Conservation (phyloP, 768 basidiomycete species). For the Tricholoma matsutake region DNA sequence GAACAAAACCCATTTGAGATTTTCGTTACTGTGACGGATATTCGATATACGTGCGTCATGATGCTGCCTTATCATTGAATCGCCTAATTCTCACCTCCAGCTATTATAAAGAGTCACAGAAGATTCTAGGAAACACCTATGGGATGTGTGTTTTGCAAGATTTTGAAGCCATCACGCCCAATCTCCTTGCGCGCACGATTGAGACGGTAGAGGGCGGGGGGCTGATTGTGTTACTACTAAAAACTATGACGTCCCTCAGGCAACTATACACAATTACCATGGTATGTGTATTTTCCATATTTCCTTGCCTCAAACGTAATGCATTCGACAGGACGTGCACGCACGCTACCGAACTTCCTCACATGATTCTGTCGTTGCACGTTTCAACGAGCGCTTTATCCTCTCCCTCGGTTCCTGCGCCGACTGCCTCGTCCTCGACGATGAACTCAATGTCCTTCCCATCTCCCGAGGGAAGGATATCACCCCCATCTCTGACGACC, state of each 20-base stretch:
- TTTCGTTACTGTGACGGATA: slow-evolving; percentile 97
- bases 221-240: slow-evolving; percentile 81
- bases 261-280: slow-evolving; percentile 92
- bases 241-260: slow-evolving; percentile 90
- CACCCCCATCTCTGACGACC: slow-evolving; percentile 50
- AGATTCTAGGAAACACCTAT: slow-evolving; percentile 95
- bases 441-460: slow-evolving; percentile 96
- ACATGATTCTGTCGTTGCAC: slow-evolving; percentile 83
- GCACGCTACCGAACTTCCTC: slow-evolving; percentile 90
- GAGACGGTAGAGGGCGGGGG: slow-evolving; percentile 98
- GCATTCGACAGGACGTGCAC: slow-evolving; percentile 82
- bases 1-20: slow-evolving; percentile 98
- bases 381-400: slow-evolving; percentile 99
- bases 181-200: slow-evolving; percentile 92
- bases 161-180: slow-evolving; percentile 97
- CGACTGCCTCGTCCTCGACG: slow-evolving; percentile 93
- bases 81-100: slow-evolving; percentile 30
- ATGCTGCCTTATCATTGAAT: background rate
- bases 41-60: slow-evolving; percentile 83
- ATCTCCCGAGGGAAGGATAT: slow-evolving; percentile 96
- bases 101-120: slow-evolving; percentile 97
- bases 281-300: slow-evolving; percentile 31
- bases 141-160: slow-evolving; percentile 98
- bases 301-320: background rate
- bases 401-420: slow-evolving; percentile 91